A percentile compares a stretch with the other conserved stretches of the same genome.
Conservation (phyloP, 2,329 filamentous ascomycete species). For the Pezicula neosporulosa region DNA sequence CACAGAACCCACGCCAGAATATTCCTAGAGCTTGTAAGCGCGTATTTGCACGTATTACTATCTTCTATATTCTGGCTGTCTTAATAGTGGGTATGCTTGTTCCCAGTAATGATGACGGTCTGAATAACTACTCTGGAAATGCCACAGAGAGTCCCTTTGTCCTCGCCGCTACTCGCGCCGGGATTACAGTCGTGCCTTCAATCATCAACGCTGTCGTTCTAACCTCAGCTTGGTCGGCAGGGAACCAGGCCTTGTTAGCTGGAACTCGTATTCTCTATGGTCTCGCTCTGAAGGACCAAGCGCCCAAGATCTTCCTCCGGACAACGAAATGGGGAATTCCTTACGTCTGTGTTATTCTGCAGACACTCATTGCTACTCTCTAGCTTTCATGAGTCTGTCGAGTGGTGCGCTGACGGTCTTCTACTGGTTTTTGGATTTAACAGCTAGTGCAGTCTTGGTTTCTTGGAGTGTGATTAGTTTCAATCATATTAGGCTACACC, state of each 20-base stretch:
- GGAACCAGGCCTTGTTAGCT: conserved; percentile 61
- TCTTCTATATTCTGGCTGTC: conserved; percentile 49
- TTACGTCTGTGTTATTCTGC: conserved; percentile 53
- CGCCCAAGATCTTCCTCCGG: conserved; percentile 52
- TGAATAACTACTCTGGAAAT: conserved; percentile 42
- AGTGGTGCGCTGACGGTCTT: conserved; percentile 59
- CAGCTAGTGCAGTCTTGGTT: conserved; percentile 58
- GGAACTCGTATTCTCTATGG: conserved; percentile 58
- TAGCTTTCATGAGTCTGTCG: conserved; percentile 56
- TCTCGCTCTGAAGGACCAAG: conserved; percentile 55
- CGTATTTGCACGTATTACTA: conserved; percentile 50
- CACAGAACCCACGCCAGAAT: conserved; percentile 45
- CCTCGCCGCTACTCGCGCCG: conserved; percentile 66
- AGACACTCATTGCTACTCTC: conserved; percentile 49
- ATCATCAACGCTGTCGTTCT: conserved; percentile 77
- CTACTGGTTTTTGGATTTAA: conserved; percentile 61
- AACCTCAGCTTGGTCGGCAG: conserved; percentile 67
- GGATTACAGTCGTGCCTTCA: conserved; percentile 63
- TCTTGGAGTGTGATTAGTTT: conserved; percentile 59
- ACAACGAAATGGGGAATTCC: conserved; percentile 50
- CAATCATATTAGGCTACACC: conserved; percentile 55
- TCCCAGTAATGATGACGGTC: conserved; percentile 45
- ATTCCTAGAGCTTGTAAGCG: conserved; percentile 48
- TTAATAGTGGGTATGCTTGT: conserved; percentile 52
- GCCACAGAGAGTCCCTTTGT: conserved; percentile 61